A percentile compares a stretch with the other conserved stretches of the same genome.
Conservation (phyloP, 1,139 yeast genomes). For the Komagataea norvegica region DNA sequence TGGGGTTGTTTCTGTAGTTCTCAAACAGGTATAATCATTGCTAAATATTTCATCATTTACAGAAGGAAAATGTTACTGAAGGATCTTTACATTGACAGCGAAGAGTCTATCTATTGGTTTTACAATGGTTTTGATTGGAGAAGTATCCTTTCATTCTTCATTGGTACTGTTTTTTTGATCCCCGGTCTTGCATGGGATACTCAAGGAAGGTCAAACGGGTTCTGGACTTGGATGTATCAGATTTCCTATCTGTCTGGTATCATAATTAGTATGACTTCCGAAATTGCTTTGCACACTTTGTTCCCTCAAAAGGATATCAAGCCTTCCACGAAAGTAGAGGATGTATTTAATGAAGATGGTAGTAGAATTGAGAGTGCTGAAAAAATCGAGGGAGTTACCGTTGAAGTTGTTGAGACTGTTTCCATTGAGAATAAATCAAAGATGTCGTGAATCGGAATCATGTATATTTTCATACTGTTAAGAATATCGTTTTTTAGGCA, state of each 20-base stretch:
- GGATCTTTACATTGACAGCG: conserved; percentile 23
- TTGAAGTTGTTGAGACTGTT: not conserved
- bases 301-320: conserved; percentile 17
- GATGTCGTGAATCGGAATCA: not conserved
- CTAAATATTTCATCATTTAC: conserved; percentile 28
- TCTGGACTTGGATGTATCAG: conserved; percentile 20
- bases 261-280: conserved; percentile 10
- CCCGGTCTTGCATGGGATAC: conserved; percentile 30
- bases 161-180: conserved; percentile 28
- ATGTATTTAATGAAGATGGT: conserved; percentile 19
- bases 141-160: conserved; percentile 29
- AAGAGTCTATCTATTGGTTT: conserved; percentile 31
- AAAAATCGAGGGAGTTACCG: conserved; percentile 2
- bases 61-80: conserved; percentile 26
- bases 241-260: conserved; percentile 22
- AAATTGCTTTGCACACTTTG: conserved; percentile 13
- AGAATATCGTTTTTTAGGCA: too few species aligned
- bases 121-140: conserved; percentile 35
- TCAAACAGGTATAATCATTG: conserved; percentile 29
- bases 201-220: conserved; percentile 8
- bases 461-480: too few species aligned
- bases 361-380: conserved; percentile 2
- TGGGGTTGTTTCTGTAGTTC: conserved; percentile 33
- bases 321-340: conserved; percentile 16
- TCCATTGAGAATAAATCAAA: not conserved